phyloP scores from a whole-genome alignment of 108 stramenopile genomes.

The Cyclostephanos invisitatus region DNA sequence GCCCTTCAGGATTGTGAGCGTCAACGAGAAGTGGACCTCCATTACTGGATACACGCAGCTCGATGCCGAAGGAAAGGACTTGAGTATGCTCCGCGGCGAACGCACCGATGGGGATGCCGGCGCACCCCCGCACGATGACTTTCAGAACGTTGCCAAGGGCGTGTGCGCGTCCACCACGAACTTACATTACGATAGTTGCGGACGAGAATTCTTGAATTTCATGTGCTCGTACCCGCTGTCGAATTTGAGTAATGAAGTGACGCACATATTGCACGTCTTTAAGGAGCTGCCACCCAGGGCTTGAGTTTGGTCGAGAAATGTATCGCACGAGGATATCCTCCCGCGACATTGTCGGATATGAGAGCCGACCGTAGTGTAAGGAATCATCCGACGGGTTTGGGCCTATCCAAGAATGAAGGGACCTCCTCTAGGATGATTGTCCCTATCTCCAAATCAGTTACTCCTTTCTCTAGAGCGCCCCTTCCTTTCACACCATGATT shows the following conservation, averaged over 20 bases:
- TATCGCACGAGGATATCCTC: background rate
- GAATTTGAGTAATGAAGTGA: conserved; percentile 40
- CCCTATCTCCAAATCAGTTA: no score
- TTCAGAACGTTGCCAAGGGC: conserved; percentile 59
- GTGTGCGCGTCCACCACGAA: conserved; percentile 59
- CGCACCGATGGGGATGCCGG: conserved; percentile 40
- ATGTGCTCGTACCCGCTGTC: conserved; percentile 82
- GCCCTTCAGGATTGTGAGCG: conserved; percentile 74
- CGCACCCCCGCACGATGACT: conserved; percentile 41
- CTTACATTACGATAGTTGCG: conserved; percentile 67
- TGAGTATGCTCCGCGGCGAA: conserved; percentile 60
- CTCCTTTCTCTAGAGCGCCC: no score
- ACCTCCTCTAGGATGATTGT: no score
- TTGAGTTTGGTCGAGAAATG: background rate
- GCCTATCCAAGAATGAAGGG: no score
- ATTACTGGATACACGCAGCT: conserved; percentile 75
- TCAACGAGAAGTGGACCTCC: conserved; percentile 73
- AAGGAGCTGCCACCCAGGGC: conserved; percentile 15
- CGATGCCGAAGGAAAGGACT: conserved; percentile 71
- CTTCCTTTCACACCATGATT: no score
- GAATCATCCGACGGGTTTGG: no score
- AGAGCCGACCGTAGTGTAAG: no score
- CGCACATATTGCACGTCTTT: conserved; percentile 21
- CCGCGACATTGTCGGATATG: background rate
- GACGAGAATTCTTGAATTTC: conserved; percentile 69